These are phyloP conservation scores for Podospora sp. DNA, from an alignment of 495 filamentous ascomycete species.

Conservation along the genomic window DNA sequence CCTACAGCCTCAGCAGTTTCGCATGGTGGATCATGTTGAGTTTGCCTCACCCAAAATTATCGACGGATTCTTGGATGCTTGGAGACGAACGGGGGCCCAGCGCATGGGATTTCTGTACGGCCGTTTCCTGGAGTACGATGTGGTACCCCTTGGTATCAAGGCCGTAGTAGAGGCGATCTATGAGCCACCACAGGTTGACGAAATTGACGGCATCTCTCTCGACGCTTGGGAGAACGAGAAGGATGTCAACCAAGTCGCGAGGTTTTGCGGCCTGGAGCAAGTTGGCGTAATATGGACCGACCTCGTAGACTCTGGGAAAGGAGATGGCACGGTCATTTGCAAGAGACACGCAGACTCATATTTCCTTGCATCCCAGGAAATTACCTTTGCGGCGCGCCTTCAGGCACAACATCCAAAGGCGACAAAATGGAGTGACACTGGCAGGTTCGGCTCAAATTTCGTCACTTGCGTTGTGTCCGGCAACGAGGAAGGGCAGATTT, in stretches of 20 bases:
- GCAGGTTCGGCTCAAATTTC: conserved; percentile 92
- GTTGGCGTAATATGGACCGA: conserved; percentile 97
- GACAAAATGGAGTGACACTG: conserved; percentile 96
- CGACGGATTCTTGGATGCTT: conserved; percentile 86
- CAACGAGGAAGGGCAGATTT: conserved; percentile 84
- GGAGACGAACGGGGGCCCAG: conserved; percentile 78
- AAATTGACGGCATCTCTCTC: conserved; percentile 88
- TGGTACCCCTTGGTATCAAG: conserved; percentile 92
- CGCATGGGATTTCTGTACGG: conserved; percentile 91
- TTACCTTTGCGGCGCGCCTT: conserved; percentile 82
- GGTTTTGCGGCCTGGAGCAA: conserved; percentile 81
- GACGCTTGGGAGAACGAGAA: conserved; percentile 86
- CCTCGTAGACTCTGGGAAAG: conserved; percentile 76
- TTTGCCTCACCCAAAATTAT: conserved; percentile 82
- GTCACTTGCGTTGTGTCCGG: conserved; percentile 94
- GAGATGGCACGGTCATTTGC: conserved; percentile 84
- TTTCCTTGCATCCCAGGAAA: conserved; percentile 89
- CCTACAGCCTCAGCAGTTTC: conserved; percentile 87
- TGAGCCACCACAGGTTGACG: conserved; percentile 88
- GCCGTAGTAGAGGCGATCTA: conserved; percentile 98
- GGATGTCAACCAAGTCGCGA: conserved; percentile 78
- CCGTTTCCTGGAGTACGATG: conserved; percentile 84
- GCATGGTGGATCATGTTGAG: conserved; percentile 99
- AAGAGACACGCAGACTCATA: conserved; percentile 96
- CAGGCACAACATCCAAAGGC: conserved; percentile 87